These are phyloP conservation scores for Cercospora sp. DNA, from an alignment of 2,329 filamentous ascomycete species.

Conservation along the genomic window DNA sequence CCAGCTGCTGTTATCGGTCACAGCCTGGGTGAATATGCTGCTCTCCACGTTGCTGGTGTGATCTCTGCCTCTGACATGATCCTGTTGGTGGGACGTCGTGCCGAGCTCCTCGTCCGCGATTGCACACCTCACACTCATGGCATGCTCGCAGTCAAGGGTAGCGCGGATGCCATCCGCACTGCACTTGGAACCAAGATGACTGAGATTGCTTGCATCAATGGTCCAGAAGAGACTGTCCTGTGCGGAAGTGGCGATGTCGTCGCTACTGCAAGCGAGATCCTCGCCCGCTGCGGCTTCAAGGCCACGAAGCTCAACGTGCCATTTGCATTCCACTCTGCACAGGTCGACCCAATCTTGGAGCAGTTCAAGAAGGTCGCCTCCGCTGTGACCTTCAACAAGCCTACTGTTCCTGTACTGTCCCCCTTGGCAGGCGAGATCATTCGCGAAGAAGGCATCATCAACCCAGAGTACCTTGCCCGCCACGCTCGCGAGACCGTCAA, in stretches of 20 bases:
- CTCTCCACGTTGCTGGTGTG: constrained; percentile 69
- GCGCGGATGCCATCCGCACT: constrained; percentile 54
- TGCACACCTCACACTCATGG: constrained; percentile 68
- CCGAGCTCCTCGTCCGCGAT: constrained; percentile 63
- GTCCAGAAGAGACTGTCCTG: constrained; percentile 73
- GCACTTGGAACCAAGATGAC: constrained; percentile 53
- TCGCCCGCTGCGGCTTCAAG: constrained; percentile 59
- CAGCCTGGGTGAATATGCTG: constrained; percentile 73
- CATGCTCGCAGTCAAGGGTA: constrained; percentile 62
- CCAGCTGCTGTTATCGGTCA: constrained; percentile 56
- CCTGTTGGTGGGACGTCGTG: constrained; percentile 69
- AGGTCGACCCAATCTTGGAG: constrained; percentile 64
- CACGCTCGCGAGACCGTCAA: constrained; percentile 70
- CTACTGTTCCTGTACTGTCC: constrained; percentile 65
- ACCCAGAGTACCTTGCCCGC: constrained; percentile 63
- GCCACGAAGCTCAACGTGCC: constrained; percentile 64
- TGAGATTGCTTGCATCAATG: constrained; percentile 73
- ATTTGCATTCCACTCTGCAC: constrained; percentile 67
- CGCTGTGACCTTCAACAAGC: constrained; percentile 58
- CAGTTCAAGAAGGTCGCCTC: constrained; percentile 59
- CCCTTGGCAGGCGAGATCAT: constrained; percentile 65
- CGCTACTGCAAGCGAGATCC: constrained; percentile 52
- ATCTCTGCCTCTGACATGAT: constrained; percentile 71
- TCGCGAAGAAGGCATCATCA: constrained; percentile 57
- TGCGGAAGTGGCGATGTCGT: constrained; percentile 63